Evolutionary conservation across 169 alveolate species (phyloP).

Genomic region (Babesia gibsoni): DNA sequence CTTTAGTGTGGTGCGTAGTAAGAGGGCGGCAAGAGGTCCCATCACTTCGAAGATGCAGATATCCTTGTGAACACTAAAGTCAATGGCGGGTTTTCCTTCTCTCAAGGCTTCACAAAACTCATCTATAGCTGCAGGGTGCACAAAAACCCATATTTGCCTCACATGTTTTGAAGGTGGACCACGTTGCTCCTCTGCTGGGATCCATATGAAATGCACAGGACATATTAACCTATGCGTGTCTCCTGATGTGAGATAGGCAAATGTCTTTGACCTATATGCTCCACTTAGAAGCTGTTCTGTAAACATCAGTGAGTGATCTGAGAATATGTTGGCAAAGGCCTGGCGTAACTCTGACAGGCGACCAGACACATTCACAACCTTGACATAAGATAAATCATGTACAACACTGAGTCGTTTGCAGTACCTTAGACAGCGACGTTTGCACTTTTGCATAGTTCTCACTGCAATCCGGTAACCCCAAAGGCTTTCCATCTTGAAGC

Average conservation of each 20-base stretch:
- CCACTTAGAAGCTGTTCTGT: constrained; percentile 11
- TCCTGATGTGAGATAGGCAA: constrained; percentile 21
- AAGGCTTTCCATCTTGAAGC: constrained; percentile 84
- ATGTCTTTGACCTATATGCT: constrained; percentile 13
- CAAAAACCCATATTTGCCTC: constrained; percentile 55
- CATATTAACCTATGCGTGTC: constrained; percentile 10
- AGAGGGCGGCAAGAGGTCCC: constrained; percentile 48
- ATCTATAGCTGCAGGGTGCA: constrained; percentile 42
- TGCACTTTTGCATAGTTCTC: constrained; percentile 50
- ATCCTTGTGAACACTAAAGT: constrained; percentile 7
- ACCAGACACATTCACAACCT: constrained; percentile 35
- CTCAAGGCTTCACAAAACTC: constrained; percentile 21
- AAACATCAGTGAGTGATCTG: constrained; percentile 46
- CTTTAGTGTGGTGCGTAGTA: constrained; percentile 24
- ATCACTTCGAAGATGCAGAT: constrained; percentile 43
- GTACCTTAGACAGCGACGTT: constrained; percentile 32
- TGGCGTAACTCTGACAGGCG: constrained; percentile 11
- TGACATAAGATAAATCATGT: constrained; percentile 52
- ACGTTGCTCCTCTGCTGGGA: constrained; percentile 2
- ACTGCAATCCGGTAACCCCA: constrained; percentile 88
- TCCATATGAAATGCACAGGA: constrained; percentile 54
- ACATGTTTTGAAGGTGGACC: not conserved
- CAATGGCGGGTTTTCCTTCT: not conserved
- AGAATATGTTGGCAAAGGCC: constrained; percentile 13
- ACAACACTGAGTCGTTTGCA: constrained; percentile 26